Evolutionary conservation across 371 early-diverging fungal species (phyloP).

Genomic region (Apophysomyces ossiformis): DNA sequence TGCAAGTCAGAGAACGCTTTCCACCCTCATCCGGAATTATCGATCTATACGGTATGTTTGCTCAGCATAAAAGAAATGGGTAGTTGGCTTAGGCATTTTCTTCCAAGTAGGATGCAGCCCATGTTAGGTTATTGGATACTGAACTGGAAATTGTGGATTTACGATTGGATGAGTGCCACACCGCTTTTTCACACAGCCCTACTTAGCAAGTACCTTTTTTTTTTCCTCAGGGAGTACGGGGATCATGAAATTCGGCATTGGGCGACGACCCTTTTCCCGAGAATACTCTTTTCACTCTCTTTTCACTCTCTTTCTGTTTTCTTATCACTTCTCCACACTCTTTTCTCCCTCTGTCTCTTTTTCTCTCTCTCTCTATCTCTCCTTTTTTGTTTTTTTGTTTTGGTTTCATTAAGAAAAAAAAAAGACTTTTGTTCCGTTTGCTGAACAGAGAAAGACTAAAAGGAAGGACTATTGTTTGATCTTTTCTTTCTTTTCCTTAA

Average conservation of each 20-base stretch:
- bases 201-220: no score
- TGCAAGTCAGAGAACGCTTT: slow-evolving; percentile 76
- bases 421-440: no score
- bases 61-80: slow-evolving; percentile 43
- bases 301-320: background rate
- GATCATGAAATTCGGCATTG: no score
- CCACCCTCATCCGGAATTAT: slow-evolving; percentile 81
- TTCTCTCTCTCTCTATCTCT: no score
- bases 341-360: background rate
- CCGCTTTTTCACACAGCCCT: no score
- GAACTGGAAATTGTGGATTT: slow-evolving; percentile 18
- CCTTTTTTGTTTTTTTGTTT: no score
- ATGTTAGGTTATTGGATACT: slow-evolving; percentile 9
- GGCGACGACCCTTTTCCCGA: no score
- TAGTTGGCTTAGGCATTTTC: background rate
- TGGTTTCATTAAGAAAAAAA: no score
- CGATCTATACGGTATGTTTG: slow-evolving; percentile 68
- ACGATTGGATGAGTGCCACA: background rate
- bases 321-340: background rate
- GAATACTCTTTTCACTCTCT: background rate
- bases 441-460: no score
- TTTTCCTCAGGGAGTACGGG: no score
- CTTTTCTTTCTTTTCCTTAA: background rate
- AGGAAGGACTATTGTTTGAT: background rate
- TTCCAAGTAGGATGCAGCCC: slow-evolving; percentile 6